These are phyloP conservation scores for Phytophthora podocarpi DNA, from an alignment of 352 stramenopile species.

Conservation along the genomic window DNA sequence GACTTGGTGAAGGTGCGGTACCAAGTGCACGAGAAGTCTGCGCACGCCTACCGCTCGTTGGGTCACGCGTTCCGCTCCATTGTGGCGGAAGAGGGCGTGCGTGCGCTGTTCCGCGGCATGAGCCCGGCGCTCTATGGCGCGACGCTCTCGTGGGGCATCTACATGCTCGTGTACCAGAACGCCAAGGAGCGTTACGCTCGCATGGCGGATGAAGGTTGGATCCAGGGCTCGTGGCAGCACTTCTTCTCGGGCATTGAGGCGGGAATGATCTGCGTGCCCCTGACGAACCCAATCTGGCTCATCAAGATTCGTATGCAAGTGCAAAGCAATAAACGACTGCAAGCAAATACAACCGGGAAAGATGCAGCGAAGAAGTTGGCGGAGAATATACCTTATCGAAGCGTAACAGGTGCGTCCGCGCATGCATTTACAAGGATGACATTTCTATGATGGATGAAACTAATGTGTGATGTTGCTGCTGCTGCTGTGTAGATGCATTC, in stretches of 20 bases:
- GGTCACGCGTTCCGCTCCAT: conserved; percentile 79
- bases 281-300: conserved; percentile 99
- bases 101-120: conserved; percentile 94
- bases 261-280: conserved; percentile 91
- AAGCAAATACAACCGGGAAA: conserved; percentile 52
- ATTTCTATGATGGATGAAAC: not conserved
- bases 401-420: conserved; percentile 48
- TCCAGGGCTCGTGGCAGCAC: conserved; percentile 82
- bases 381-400: conserved; percentile 71
- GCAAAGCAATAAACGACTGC: conserved; percentile 58
- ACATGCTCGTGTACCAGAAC: conserved; percentile 99
- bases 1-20: conserved; percentile 98
- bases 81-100: conserved; percentile 85
- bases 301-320: conserved; percentile 98
- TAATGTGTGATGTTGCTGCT: conserved; percentile 6
- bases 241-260: conserved; percentile 85
- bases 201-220: conserved; percentile 68
- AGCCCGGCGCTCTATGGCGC: conserved; percentile 95
- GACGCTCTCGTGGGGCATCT: conserved; percentile 96
- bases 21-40: conserved; percentile 93
- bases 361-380: conserved; percentile 57
- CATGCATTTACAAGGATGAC: not conserved
- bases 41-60: conserved; percentile 68
- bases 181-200: conserved; percentile 89
- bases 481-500: conserved; percentile 80